Evolutionary conservation across 148 eudicot genomes (phyloP).

Genomic region (Rhododendron simsii): DNA sequence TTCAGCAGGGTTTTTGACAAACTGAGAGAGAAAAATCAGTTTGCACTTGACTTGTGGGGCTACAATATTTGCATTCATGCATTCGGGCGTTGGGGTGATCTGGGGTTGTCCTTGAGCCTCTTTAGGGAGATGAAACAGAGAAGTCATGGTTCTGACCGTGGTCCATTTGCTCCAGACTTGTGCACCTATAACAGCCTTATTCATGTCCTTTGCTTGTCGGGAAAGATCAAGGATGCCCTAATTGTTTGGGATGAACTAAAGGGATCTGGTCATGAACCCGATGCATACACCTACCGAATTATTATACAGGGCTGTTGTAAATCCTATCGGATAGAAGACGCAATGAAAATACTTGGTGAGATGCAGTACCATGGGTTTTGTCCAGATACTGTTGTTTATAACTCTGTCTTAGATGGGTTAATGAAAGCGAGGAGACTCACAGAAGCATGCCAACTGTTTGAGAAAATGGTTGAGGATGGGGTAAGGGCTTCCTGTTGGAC

Average conservation of each 20-base stretch:
- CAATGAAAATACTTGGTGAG: slow-evolving; percentile 52
- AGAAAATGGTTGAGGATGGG: slow-evolving; percentile 77
- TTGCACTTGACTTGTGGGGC: slow-evolving; percentile 56
- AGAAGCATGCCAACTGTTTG: slow-evolving; percentile 75
- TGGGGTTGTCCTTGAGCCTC: slow-evolving; percentile 48
- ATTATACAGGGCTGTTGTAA: slow-evolving; percentile 77
- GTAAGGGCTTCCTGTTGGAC: slow-evolving; percentile 70
- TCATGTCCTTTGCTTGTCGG: slow-evolving; percentile 59
- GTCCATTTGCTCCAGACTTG: slow-evolving; percentile 52
- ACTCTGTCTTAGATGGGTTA: slow-evolving; percentile 68
- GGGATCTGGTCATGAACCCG: slow-evolving; percentile 76
- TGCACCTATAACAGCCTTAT: slow-evolving; percentile 85
- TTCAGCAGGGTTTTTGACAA: slow-evolving; percentile 41
- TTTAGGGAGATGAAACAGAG: slow-evolving; percentile 71
- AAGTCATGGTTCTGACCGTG: slow-evolving; percentile 20
- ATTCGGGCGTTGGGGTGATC: slow-evolving; percentile 83
- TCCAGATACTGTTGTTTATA: slow-evolving; percentile 60
- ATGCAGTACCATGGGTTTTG: slow-evolving; percentile 73
- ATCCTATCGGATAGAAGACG: slow-evolving; percentile 53
- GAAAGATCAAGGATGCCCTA: slow-evolving; percentile 71
- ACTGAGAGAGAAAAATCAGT: slow-evolving; percentile 40
- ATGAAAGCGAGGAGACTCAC: slow-evolving; percentile 63
- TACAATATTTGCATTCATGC: slow-evolving; percentile 81
- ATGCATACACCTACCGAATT: slow-evolving; percentile 67
- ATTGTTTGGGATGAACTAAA: slow-evolving; percentile 71